A percentile compares a stretch with the other conserved stretches of the same genome.
These are phyloP conservation scores for Hondaea fermentalgiana DNA, from an alignment of 108 stramenopile genomes.

Conservation along the genomic window DNA sequence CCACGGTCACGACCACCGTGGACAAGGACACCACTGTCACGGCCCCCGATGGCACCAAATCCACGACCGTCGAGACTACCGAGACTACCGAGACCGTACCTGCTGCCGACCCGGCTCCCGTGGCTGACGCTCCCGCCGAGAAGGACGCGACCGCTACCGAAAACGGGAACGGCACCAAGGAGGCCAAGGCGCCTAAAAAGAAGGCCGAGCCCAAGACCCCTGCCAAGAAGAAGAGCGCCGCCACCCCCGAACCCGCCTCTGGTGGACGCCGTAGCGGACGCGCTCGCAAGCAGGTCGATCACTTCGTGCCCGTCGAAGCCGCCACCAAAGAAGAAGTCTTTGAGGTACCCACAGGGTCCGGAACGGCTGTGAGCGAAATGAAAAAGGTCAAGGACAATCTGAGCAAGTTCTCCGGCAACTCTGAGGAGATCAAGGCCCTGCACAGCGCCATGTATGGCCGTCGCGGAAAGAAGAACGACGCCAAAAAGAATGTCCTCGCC, in stretches of 20 bases:
- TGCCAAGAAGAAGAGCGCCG: background rate
- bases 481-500: background rate
- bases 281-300: slow-evolving; percentile 4
- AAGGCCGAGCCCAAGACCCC: background rate
- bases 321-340: background rate
- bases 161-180: background rate
- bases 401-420: background rate
- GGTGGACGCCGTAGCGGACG: background rate
- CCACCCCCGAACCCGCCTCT: background rate
- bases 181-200: background rate
- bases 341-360: background rate
- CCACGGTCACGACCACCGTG: no score
- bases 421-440: slow-evolving; percentile 13
- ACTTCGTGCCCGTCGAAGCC: background rate
- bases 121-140: background rate
- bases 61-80: background rate
- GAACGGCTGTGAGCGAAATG: background rate
- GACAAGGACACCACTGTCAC: no score
- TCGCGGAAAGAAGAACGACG: background rate
- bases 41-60: background rate
- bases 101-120: no score
- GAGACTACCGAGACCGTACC: background rate
- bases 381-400: background rate
- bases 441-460: background rate
- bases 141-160: background rate